Base-by-base conservation (phyloP, 176 grass and related monocot genomes). In the Bothriochloa decipiens region DNA sequence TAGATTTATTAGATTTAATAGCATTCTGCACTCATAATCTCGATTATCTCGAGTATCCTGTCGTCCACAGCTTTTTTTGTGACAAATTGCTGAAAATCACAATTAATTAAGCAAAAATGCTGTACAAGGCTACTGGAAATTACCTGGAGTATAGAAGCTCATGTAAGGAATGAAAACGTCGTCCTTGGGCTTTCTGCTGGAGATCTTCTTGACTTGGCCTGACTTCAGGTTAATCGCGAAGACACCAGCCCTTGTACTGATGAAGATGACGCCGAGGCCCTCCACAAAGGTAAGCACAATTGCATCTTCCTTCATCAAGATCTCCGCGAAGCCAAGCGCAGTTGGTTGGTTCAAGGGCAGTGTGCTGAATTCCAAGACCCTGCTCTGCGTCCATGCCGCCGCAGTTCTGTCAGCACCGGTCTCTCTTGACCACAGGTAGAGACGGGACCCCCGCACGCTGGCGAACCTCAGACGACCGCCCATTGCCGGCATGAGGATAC, bases 131-230 rank as follows among this genome's bases (percentile, higher is more conserved):
- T 18, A 6, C 76, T 43, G 20, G 8, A 64, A 3, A 79, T 47
- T 66, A 85, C 83, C 83, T 85, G 83, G 66, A 49, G 83, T 79
- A 33, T 62, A 72, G 75, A 85, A 79, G 65, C 41, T 66, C 40
- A 22, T 79, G 41, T 66, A 49, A 66, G 77, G 77, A 66, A 79
- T n/a, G 41, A 52, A 4, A 6, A 52, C 4, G 49, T 18, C 2
- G 11, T 1, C 1, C 1, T 3, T 0, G 5, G 49, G 49, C 49
- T 4, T 52, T 25, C 15, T 18, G 39, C 0, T 20, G 39, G 20
- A 71, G 6, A 85, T 29, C 39, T 78, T 60, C 53, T 43, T 58
- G 39, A 79, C 52, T 18, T 23, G 37, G 52, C 52, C 37, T 62
- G 83, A 72, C 39, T 71, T 62, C 75, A 62, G 50, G 4, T 61